Percentiles rank a stretch among this genome's conserved stretches.
Evolutionary conservation across 2,329 filamentous ascomycete species (phyloP).

Genomic region (Stagonosporopsis chrysanthemi): DNA sequence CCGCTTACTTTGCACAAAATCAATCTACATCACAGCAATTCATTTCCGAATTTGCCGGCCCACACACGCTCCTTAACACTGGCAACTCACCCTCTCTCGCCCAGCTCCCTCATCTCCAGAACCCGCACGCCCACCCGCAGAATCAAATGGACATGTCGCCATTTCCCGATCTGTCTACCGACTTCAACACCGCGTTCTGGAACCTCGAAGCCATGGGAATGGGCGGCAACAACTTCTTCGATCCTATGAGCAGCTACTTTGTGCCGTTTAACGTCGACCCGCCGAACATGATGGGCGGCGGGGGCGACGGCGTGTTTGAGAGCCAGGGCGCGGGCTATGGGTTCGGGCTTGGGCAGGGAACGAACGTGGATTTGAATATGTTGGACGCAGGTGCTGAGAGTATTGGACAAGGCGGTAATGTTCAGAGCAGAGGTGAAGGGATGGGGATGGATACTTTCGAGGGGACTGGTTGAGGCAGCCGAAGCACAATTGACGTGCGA

Average conservation of each 20-base stretch:
- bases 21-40: slow-evolving; percentile 39
- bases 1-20: slow-evolving; percentile 39
- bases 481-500: neutral
- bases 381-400: slow-evolving; percentile 19
- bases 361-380: slow-evolving; percentile 28
- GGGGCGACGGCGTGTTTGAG: slow-evolving; percentile 47
- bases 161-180: slow-evolving; percentile 43
- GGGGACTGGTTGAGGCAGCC: neutral
- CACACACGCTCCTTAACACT: slow-evolving; percentile 37
- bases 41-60: slow-evolving; percentile 58
- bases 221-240: slow-evolving; percentile 41
- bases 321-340: slow-evolving; percentile 28
- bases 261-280: slow-evolving; percentile 92
- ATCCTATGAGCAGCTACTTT: slow-evolving; percentile 77
- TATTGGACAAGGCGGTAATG: slow-evolving; percentile 1
- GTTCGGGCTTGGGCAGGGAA: slow-evolving; percentile 34
- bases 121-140: slow-evolving; percentile 27
- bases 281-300: slow-evolving; percentile 51
- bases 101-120: slow-evolving; percentile 34
- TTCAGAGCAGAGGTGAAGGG: neutral
- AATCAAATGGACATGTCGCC: slow-evolving; percentile 38
- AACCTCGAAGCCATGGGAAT: slow-evolving; percentile 44
- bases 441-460: slow-evolving; percentile 12
- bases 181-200: slow-evolving; percentile 46
- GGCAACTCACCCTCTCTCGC: slow-evolving; percentile 42